Conservation (phyloP, 2,329 filamentous ascomycete species). For the Myriangium duriaei region DNA sequence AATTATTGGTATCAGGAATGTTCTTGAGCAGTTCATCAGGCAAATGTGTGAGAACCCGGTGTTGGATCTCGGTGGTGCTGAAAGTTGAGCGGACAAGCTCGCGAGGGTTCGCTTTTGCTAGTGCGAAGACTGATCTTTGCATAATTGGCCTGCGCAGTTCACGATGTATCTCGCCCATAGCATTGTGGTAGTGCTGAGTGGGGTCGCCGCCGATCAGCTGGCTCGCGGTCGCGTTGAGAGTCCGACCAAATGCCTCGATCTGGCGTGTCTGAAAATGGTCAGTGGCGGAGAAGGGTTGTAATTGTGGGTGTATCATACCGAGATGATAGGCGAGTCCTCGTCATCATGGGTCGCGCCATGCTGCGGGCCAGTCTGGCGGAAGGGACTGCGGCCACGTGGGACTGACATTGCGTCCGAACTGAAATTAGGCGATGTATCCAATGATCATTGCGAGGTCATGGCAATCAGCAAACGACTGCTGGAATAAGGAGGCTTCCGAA, state of each 20-base stretch:
- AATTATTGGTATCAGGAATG: slow-evolving; percentile 73
- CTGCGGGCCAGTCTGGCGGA: slow-evolving; percentile 3
- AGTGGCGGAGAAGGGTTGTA: not conserved
- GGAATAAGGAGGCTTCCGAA: too few relatives aligned
- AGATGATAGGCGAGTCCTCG: slow-evolving; percentile 10
- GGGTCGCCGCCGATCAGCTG: slow-evolving; percentile 62
- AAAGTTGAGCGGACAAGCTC: slow-evolving; percentile 87
- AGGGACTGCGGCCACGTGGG: slow-evolving; percentile 9
- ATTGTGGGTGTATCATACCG: slow-evolving; percentile 3
- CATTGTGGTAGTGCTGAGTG: slow-evolving; percentile 64
- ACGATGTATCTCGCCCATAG: slow-evolving; percentile 79
- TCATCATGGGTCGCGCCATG: slow-evolving; percentile 7
- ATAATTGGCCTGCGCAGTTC: slow-evolving; percentile 73
- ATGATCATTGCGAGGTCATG: too few relatives aligned
- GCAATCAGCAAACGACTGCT: too few relatives aligned
- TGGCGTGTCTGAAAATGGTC: slow-evolving; percentile 56
- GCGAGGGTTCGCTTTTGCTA: slow-evolving; percentile 82
- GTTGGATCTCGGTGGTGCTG: slow-evolving; percentile 84
- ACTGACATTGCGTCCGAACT: slow-evolving; percentile 7
- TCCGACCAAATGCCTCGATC: slow-evolving; percentile 83
- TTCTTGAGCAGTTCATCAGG: slow-evolving; percentile 82
- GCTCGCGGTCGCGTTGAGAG: slow-evolving; percentile 85
- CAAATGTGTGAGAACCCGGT: slow-evolving; percentile 76
- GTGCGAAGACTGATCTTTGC: slow-evolving; percentile 81
- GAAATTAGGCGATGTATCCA: too few relatives aligned